phyloP scores from a whole-genome alignment of 257 asterid genomes.

The Solanum gandarillasii region DNA sequence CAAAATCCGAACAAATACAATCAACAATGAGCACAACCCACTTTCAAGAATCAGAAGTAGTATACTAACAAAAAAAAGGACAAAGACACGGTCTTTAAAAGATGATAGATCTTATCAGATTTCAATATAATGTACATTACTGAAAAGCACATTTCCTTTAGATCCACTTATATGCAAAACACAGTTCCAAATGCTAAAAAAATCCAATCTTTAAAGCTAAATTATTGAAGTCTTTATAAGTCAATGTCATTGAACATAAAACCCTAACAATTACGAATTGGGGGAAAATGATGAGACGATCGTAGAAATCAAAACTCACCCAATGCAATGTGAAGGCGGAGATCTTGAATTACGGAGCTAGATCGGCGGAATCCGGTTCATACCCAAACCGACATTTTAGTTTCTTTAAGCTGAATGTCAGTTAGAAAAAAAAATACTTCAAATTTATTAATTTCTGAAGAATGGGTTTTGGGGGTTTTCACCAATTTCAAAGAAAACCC shows the following conservation, averaged over 20 bases:
- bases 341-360: slow-evolving; percentile 36
- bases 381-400: slow-evolving; percentile 10
- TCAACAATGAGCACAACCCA: not conserved
- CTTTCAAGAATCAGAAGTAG: not conserved
- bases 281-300: slow-evolving; percentile 2
- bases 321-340: slow-evolving; percentile 25
- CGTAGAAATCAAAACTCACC: slow-evolving; percentile 34
- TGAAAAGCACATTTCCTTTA: slow-evolving; percentile 9
- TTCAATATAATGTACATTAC: not conserved
- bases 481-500: slow-evolving; percentile 20
- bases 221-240: not conserved
- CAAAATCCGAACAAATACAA: not conserved
- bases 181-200: slow-evolving; percentile 11
- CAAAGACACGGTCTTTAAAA: not conserved
- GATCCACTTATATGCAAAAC: slow-evolving; percentile 38
- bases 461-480: not conserved
- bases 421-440: not conserved
- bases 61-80: not conserved
- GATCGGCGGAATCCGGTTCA: slow-evolving; percentile 35
- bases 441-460: not conserved
- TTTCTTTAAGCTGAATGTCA: not conserved
- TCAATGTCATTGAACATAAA: not conserved
- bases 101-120: slow-evolving; percentile 6
- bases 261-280: not conserved
- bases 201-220: not conserved